These are phyloP conservation scores for Leptodermis oblonga DNA, from an alignment of 257 asterid genomes.

Conservation along the genomic window DNA sequence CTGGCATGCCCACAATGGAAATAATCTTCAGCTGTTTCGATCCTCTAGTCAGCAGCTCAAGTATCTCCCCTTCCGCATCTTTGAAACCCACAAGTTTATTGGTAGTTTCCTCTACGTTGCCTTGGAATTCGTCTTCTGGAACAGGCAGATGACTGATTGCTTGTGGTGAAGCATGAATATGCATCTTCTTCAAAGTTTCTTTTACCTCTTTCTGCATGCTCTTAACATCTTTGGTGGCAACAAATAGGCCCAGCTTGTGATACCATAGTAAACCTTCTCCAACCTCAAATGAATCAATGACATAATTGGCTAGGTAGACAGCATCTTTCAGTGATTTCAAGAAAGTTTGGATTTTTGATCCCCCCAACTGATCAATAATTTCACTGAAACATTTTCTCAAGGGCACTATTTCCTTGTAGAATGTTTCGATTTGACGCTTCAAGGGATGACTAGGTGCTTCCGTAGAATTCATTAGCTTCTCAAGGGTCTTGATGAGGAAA, in stretches of 20 bases:
- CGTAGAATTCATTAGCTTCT: background rate
- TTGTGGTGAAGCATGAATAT: background rate
- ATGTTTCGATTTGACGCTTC: background rate
- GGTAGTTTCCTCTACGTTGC: background rate
- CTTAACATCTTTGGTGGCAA: conserved; percentile 5
- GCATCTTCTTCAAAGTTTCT: background rate
- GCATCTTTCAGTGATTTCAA: background rate
- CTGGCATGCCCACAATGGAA: too few species aligned
- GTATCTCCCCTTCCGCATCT: too few species aligned
- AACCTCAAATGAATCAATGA: conserved; percentile 14
- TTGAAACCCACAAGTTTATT: background rate
- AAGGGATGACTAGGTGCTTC: background rate
- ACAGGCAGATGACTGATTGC: background rate
- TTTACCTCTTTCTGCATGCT: background rate
- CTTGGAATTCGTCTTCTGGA: background rate
- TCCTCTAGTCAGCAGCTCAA: too few species aligned
- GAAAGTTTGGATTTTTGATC: background rate
- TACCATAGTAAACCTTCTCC: conserved; percentile 21
- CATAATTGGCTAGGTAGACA: background rate
- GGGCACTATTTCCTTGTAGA: conserved; percentile 5
- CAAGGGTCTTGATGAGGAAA: conserved; percentile 1
- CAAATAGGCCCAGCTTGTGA: conserved; percentile 1
- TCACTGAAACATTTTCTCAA: background rate
- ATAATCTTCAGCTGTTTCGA: too few species aligned
- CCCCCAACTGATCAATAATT: background rate